Base-by-base conservation (phyloP, 2,329 filamentous ascomycete species). In the Cladosporium oxysporum region DNA sequence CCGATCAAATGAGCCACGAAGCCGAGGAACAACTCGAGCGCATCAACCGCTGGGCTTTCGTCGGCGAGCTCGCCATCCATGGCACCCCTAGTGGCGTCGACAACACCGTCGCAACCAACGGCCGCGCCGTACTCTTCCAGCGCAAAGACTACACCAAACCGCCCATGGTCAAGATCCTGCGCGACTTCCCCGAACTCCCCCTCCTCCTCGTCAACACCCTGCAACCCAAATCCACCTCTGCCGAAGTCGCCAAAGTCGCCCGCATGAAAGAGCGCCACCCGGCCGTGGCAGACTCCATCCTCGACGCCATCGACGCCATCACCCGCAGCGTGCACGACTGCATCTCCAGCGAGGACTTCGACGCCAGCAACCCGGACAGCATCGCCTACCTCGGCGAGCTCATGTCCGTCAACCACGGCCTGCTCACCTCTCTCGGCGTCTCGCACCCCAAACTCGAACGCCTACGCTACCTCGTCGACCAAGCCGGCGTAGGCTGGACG, bases 41-140 rank as follows among this genome's bases (percentile, higher is more conserved):
- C 69, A 97, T 99, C 80, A 99, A 99, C 79, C 87, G 91, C 68
- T 99, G 96, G 95, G 93, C 95, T 0, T 98, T 97, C 78, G 95
- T 99, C 0, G 91, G 91, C 28, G 95, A 99, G 78, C 91, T 98
- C 88, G 95, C 93, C 79, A 97, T 98, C 69, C 95, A 99, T 76
- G 95, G 94, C 44, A 98, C 96, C 75, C 95, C 95, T 0, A 97
- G 92, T 0, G 95, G 95, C 0, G 92, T 99, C 52, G 95, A 99
- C 80, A 99, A 99, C 78, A 99, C 95, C 2, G 94, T 99, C 31
- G 86, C 94, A 14, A 91, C 93, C 14, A 91, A 96, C 73, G 95
- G 95, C 66, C 97, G 97, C 80, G 95, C 93, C 0, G 93, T 99
- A 1, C 83, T 98, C 2, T 99, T 96, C 80, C 90, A 94, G 74